Evolutionary conservation across 2,329 filamentous ascomycete species (phyloP), one percentile per base, ranked within the genome.

Genomic region (Grosmannia huntii): DNA sequence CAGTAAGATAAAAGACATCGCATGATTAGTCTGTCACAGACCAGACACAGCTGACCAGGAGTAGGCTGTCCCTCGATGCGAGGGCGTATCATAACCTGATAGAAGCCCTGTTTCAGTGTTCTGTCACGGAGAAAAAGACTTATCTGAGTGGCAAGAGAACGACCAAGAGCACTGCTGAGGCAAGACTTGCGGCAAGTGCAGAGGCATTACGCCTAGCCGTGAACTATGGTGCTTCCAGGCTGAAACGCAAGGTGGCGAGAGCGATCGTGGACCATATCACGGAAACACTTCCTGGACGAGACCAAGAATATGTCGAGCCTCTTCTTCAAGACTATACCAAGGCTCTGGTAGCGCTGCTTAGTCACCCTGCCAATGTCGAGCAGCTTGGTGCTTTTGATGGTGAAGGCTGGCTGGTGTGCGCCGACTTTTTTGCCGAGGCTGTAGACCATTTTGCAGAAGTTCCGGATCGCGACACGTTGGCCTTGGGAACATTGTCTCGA

Each of bases 1-100:
- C 60, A 61, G 63, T 64, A 28, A 57, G 57, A 53, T 7, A 3
- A 27, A 9, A 52, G 4, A n/a, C 19, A 31, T 23, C 23, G 11
- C 23, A 10, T 46, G 25, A 21, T 36, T n/a, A n/a, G 21, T 16
- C 16, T 14, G 52, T 3, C 6, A 9, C 53, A 44, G 36, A 28
- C 38, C 36, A 25, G 41, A 5, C 23, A 5, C 53, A 64, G 60
- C 58, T 48, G 16, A 14, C 25, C 11, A 28, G 38, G 2, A n/a
- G 2, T 41, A 65, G 61, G 58, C 59, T 51, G 33, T 59, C 71
- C 14, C 74, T 96, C 38, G 80, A 79, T 52, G 89, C 95, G 67
- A 88, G 87, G 67, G 80, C 81, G n/a, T 95, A 88, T 64, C 86
- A 94, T 66, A 80, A 81, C 60, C 83, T 96, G 50, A 89, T 89